These are phyloP conservation scores for Barnettozyma hawaiiensis DNA, from an alignment of 1,139 yeast species.

Conservation along the genomic window DNA sequence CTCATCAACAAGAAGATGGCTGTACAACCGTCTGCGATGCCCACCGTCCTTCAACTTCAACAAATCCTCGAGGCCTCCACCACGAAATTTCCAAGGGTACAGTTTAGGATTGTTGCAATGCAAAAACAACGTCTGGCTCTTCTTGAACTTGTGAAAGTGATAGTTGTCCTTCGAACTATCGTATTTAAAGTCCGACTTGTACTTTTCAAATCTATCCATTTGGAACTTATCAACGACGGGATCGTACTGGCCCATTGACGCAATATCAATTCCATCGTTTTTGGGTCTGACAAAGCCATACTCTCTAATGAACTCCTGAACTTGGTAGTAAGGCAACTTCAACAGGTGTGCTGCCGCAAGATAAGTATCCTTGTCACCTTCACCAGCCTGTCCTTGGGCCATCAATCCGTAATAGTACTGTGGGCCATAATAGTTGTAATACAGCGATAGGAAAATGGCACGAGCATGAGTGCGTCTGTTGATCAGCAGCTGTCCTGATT, in stretches of 20 bases:
- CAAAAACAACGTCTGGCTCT: conserved; percentile 22
- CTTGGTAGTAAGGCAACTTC: conserved; percentile 57
- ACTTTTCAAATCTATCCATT: conserved; percentile 12
- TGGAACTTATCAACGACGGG: conserved; percentile 40
- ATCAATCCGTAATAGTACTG: conserved; percentile 68
- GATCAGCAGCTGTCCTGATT: conserved; percentile 72
- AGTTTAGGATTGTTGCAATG: conserved; percentile 27
- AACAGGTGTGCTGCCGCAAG: conserved; percentile 67
- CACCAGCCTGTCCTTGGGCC: conserved; percentile 78
- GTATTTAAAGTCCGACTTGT: conserved; percentile 14
- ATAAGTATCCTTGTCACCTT: conserved; percentile 86
- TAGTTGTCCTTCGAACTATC: conserved; percentile 18
- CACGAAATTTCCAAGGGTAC: conserved; percentile 26
- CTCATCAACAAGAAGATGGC: conserved; percentile 18
- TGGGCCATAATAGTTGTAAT: conserved; percentile 76
- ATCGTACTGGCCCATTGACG: conserved; percentile 48
- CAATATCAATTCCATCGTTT: conserved; percentile 38
- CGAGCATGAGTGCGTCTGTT: conserved; percentile 58
- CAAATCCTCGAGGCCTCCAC: conserved; percentile 20
- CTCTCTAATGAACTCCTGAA: conserved; percentile 30
- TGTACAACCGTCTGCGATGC: conserved; percentile 19
- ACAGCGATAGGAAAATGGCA: conserved; percentile 58
- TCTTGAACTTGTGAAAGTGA: conserved; percentile 16
- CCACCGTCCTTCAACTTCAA: conserved; percentile 15
- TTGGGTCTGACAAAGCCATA: conserved; percentile 9